Percentiles rank a stretch among this genome's conserved stretches.
Evolutionary conservation across 352 stramenopile genomes (phyloP).

Genomic region (Globisporangium solare): DNA sequence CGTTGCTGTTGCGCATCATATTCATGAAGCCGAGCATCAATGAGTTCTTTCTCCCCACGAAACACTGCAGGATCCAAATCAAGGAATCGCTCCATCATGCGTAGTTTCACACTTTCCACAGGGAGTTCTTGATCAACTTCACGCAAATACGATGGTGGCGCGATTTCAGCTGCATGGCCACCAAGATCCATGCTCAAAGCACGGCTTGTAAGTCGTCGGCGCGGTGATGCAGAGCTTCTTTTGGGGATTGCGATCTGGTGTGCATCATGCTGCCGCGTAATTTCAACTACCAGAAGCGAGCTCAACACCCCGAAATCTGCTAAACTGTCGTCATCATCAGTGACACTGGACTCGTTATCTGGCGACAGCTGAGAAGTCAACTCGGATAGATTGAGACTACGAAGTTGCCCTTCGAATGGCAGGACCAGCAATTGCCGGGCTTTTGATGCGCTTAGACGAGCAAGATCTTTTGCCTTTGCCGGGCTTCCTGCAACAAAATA

Average conservation of each 20-base stretch:
- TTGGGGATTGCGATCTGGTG: not conserved
- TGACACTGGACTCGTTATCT: conserved; percentile 10
- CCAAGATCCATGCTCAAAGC: conserved; percentile 9
- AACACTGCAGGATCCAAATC: conserved; percentile 44
- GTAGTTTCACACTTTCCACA: conserved; percentile 49
- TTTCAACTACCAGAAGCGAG: conserved; percentile 35
- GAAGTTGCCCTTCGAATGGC: conserved; percentile 1
- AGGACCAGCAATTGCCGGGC: conserved; percentile 29
- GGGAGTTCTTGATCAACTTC: conserved; percentile 50
- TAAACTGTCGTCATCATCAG: conserved; percentile 21
- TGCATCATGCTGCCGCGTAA: conserved; percentile 12
- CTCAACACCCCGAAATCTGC: conserved; percentile 38
- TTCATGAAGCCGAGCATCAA: conserved; percentile 31
- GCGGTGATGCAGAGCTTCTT: conserved; percentile 12
- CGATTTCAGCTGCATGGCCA: not conserved
- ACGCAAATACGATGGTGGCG: conserved; percentile 24
- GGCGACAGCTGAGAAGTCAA: conserved; percentile 4
- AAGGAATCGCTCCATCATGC: conserved; percentile 47
- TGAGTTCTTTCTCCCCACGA: conserved; percentile 25
- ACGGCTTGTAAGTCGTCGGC: conserved; percentile 20
- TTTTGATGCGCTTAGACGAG: conserved; percentile 20
- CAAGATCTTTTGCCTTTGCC: conserved; percentile 23
- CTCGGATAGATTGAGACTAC: not conserved
- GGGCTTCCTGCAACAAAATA: conserved; percentile 30
- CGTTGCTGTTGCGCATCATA: conserved; percentile 22